A percentile compares a stretch with the other conserved stretches of the same genome.
These are phyloP conservation scores for Metroxylon sagu DNA, from an alignment of 176 grass and related monocot species.

Conservation along the genomic window DNA sequence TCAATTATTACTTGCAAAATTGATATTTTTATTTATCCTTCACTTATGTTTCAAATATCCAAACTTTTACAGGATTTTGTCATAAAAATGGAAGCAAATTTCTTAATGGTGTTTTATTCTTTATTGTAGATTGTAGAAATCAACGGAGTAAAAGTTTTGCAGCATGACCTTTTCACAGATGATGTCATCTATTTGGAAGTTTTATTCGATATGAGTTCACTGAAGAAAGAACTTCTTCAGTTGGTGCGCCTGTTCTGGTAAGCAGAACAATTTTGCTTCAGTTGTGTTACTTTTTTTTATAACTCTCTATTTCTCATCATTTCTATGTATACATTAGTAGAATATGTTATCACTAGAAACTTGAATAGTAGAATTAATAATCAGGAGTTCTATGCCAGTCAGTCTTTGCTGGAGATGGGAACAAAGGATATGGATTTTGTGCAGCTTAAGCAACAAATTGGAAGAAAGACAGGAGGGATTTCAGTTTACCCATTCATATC, in stretches of 20 bases:
- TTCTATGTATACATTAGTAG: too few relatives aligned
- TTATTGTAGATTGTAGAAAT: conserved; percentile 70
- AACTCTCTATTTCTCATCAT: too few relatives aligned
- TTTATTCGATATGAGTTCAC: conserved; percentile 84
- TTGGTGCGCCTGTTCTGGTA: conserved; percentile 93
- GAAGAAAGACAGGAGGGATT: conserved; percentile 98
- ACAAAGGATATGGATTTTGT: conserved; percentile 99
- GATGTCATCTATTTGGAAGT: conserved; percentile 85
- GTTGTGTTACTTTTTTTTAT: too few relatives aligned
- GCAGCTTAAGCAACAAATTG: conserved; percentile 93
- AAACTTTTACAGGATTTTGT: background rate
- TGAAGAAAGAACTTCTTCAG: conserved; percentile 89
- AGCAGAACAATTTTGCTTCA: conserved; percentile 12
- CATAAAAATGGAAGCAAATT: background rate
- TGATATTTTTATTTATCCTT: too few relatives aligned
- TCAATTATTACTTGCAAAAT: too few relatives aligned
- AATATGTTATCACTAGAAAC: too few relatives aligned
- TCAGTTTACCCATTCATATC: conserved; percentile 97
- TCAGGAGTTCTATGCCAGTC: conserved; percentile 40
- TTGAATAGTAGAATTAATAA: conserved; percentile 17
- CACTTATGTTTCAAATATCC: too few relatives aligned
- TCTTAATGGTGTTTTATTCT: background rate
- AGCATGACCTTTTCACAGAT: conserved; percentile 98
- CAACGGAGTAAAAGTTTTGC: conserved; percentile 88
- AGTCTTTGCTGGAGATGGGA: conserved; percentile 98